Conservation (phyloP, 2,329 filamentous ascomycete species). For the Orbilia ellipsospora region DNA sequence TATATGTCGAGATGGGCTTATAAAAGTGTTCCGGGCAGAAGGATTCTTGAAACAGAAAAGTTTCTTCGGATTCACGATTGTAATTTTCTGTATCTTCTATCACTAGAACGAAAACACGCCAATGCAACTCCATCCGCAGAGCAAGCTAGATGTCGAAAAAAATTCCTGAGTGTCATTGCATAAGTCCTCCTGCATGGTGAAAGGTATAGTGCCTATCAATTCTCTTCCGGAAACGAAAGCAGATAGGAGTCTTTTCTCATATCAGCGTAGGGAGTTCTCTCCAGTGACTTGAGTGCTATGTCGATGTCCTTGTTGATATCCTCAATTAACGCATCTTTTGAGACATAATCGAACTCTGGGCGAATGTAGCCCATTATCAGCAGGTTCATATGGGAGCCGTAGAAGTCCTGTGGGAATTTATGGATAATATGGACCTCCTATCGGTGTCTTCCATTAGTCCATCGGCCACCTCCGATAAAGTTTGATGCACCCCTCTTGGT, state of each 20-base stretch:
- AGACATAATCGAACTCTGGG: slow-evolving; percentile 87
- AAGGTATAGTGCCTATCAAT: neutral
- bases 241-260: slow-evolving; percentile 56
- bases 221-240: slow-evolving; percentile 21
- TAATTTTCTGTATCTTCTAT: no score
- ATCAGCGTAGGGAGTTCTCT: slow-evolving; percentile 68
- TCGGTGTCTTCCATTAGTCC: slow-evolving; percentile 24
- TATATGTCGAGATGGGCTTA: no score
- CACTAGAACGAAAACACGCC: no score
- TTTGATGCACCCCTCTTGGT: neutral
- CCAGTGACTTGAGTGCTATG: slow-evolving; percentile 79
- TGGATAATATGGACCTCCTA: slow-evolving; percentile 87
- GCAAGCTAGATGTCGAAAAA: no score
- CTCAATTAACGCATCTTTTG: slow-evolving; percentile 81
- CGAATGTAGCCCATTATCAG: slow-evolving; percentile 87
- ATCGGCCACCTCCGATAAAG: slow-evolving; percentile 21
- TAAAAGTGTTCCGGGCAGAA: no score
- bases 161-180: no score
- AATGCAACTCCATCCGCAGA: no score
- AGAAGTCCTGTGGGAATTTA: slow-evolving; percentile 82
- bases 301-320: slow-evolving; percentile 92
- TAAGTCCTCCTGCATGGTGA: no score
- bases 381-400: slow-evolving; percentile 81
- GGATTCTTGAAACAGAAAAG: no score
- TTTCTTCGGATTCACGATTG: no score